Percentiles rank a stretch among this genome's conserved stretches.
These are phyloP conservation scores for Neopestalotiopsis sp. DNA, from an alignment of 2,329 filamentous ascomycete genomes.

Conservation along the genomic window DNA sequence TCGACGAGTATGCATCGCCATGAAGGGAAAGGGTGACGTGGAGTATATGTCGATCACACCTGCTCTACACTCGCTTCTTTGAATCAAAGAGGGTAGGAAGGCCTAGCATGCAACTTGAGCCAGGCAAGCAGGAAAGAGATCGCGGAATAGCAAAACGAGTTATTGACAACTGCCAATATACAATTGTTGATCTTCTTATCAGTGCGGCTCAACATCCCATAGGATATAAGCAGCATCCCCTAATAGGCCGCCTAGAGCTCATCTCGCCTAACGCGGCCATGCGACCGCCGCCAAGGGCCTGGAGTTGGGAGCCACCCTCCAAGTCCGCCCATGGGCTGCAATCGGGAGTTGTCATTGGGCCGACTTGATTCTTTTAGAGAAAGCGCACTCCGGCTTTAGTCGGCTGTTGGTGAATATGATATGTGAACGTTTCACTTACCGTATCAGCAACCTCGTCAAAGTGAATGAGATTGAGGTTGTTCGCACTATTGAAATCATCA, in stretches of 20 bases:
- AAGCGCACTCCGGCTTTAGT: background rate
- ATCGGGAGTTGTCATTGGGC: background rate
- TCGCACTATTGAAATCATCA: background rate
- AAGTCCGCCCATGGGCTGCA: background rate
- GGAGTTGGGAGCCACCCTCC: background rate
- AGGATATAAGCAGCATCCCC: background rate
- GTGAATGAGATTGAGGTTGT: background rate
- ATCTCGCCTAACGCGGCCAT: background rate
- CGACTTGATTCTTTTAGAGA: background rate
- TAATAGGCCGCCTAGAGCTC: background rate
- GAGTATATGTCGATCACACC: constrained; percentile 1
- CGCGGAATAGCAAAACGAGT: background rate
- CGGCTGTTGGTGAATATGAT: background rate
- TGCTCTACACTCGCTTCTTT: background rate
- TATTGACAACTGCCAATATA: background rate
- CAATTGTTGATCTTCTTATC: background rate
- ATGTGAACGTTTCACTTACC: background rate
- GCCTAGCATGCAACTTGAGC: background rate
- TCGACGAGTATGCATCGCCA: background rate
- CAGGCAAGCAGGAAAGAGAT: background rate
- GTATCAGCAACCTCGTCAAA: background rate
- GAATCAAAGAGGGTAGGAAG: background rate
- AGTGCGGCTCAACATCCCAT: background rate
- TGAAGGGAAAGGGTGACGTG: background rate
- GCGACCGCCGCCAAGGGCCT: background rate